These are phyloP conservation scores for Alternaria gaisen DNA, from an alignment of 2,329 filamentous ascomycete genomes.

Conservation along the genomic window DNA sequence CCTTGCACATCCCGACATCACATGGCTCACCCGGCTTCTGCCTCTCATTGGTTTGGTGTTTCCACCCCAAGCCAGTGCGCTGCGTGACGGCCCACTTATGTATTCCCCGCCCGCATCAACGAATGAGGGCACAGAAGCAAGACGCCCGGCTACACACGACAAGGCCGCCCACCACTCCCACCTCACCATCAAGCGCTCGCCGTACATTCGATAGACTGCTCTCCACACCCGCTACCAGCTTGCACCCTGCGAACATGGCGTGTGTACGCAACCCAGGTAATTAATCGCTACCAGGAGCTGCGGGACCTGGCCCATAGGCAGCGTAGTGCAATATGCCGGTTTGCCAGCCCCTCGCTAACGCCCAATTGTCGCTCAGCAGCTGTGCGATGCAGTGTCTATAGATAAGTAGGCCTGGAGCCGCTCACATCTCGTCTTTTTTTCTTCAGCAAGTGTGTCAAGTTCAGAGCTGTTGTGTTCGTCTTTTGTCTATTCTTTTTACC, in stretches of 20 bases:
- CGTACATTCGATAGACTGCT: slow-evolving; percentile 48
- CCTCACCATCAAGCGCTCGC: slow-evolving; percentile 47
- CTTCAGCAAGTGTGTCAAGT: slow-evolving; percentile 62
- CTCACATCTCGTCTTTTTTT: slow-evolving; percentile 48
- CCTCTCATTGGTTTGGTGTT: slow-evolving; percentile 41
- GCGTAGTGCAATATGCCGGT: slow-evolving; percentile 39
- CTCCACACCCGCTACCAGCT: slow-evolving; percentile 38
- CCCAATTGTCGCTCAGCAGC: slow-evolving; percentile 32
- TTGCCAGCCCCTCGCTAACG: slow-evolving; percentile 32
- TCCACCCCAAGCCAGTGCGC: slow-evolving; percentile 37
- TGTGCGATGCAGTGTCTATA: slow-evolving; percentile 38
- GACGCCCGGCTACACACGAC: slow-evolving; percentile 39
- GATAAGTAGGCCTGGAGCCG: slow-evolving; percentile 45
- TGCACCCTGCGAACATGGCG: slow-evolving; percentile 42
- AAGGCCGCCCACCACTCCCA: slow-evolving; percentile 43
- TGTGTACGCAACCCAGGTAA: slow-evolving; percentile 44
- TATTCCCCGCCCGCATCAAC: slow-evolving; percentile 34
- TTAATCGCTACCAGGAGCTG: slow-evolving; percentile 42
- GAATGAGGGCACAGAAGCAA: slow-evolving; percentile 32
- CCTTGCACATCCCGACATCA: slow-evolving; percentile 35
- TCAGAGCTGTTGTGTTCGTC: slow-evolving; percentile 60
- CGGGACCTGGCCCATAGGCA: slow-evolving; percentile 34
- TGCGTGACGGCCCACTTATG: slow-evolving; percentile 25
- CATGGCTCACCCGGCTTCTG: slow-evolving; percentile 26
- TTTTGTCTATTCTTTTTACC: slow-evolving; percentile 52